phyloP scores from a whole-genome alignment of 495 filamentous ascomycete species.

The Neurospora sp. region DNA sequence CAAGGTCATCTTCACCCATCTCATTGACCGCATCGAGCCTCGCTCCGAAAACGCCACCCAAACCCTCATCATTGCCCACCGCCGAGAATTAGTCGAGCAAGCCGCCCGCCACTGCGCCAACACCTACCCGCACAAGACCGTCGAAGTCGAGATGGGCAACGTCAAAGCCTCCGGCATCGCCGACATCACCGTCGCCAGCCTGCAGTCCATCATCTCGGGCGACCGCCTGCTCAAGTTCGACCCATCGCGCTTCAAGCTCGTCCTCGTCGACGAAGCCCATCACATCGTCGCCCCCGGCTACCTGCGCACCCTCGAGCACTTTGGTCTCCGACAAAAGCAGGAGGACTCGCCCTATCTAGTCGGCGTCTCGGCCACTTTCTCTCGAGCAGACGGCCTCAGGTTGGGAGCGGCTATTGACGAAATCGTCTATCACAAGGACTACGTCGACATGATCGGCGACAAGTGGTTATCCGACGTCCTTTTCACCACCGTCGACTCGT shows the following conservation, averaged over 20 bases:
- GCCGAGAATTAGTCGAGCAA: constrained; percentile 92
- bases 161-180: constrained; percentile 62
- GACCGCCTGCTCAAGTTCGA: constrained; percentile 76
- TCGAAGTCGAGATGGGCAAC: constrained; percentile 88
- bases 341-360: constrained; percentile 60
- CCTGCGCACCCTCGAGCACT: constrained; percentile 59
- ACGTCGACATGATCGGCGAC: constrained; percentile 90
- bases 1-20: constrained; percentile 89
- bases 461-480: constrained; percentile 75
- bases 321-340: constrained; percentile 51
- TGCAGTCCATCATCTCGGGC: constrained; percentile 65
- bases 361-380: constrained; percentile 89
- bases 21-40: constrained; percentile 68
- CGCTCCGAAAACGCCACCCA: constrained; percentile 50
- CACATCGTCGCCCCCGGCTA: constrained; percentile 86
- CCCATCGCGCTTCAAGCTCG: constrained; percentile 69
- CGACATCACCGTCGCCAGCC: constrained; percentile 91
- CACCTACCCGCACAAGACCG: constrained; percentile 65
- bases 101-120: constrained; percentile 71
- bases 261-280: constrained; percentile 96
- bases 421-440: constrained; percentile 96
- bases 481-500: constrained; percentile 85
- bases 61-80: constrained; percentile 86
- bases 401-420: constrained; percentile 86
- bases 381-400: constrained; percentile 77